Evolutionary conservation across 1,139 yeast genomes (phyloP).

Genomic region (Barnettozyma hawaiiensis): DNA sequence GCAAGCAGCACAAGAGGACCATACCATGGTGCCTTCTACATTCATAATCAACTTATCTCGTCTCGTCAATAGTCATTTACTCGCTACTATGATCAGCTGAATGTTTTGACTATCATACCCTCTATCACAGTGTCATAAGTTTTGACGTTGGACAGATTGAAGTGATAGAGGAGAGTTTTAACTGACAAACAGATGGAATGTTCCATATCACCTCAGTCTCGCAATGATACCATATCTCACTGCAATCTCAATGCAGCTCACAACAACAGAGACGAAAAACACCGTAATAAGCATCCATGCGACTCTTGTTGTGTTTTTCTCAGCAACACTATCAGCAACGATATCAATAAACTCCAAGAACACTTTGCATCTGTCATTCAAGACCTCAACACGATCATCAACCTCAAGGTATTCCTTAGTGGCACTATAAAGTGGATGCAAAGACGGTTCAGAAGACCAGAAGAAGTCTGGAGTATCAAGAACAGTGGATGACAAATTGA

Average conservation of each 20-base stretch:
- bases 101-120: too few species aligned
- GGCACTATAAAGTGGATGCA: slow-evolving; percentile 86
- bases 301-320: slow-evolving; percentile 82
- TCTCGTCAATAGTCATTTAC: too few species aligned
- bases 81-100: too few species aligned
- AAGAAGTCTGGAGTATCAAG: slow-evolving; percentile 94
- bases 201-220: background rate
- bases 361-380: slow-evolving; percentile 90
- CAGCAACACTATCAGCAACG: slow-evolving; percentile 90
- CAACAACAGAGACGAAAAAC: slow-evolving; percentile 71
- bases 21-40: too few species aligned
- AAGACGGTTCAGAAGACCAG: slow-evolving; percentile 94
- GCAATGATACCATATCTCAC: slow-evolving; percentile 2
- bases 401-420: slow-evolving; percentile 90
- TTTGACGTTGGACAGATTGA: too few species aligned
- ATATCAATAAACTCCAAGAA: slow-evolving; percentile 90
- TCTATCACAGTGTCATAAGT: too few species aligned
- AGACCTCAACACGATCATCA: slow-evolving; percentile 87
- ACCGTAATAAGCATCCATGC: slow-evolving; percentile 87
- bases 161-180: too few species aligned
- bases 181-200: background rate
- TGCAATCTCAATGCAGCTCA: slow-evolving; percentile 25
- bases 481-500: slow-evolving; percentile 82
- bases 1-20: too few species aligned
- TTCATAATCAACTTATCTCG: too few species aligned